phyloP scores from a whole-genome alignment of 1,284 basidiomycete genomes.

The Irpex sp. region DNA sequence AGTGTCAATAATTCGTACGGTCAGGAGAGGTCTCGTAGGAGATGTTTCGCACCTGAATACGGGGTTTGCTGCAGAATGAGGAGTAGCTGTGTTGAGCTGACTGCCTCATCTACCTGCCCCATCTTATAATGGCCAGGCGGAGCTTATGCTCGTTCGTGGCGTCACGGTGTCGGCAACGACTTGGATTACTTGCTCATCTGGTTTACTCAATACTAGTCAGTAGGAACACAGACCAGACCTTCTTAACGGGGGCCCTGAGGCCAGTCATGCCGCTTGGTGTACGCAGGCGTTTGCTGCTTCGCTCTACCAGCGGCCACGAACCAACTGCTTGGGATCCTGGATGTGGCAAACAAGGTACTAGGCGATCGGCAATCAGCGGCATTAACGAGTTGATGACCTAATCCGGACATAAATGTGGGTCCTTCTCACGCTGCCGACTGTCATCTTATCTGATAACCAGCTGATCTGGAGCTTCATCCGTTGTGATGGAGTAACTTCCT shows the following conservation, averaged over 20 bases:
- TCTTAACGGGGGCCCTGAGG: too few relatives aligned
- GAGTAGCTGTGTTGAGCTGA: too few relatives aligned
- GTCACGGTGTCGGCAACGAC: neutral
- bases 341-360: neutral
- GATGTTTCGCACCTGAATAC: too few relatives aligned
- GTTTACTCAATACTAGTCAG: neutral
- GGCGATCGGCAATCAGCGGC: neutral
- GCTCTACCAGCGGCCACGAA: too few relatives aligned
- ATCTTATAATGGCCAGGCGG: too few relatives aligned
- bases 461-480: too few relatives aligned
- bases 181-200: neutral
- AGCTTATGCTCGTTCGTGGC: neutral
- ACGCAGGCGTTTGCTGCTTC: neutral
- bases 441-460: neutral
- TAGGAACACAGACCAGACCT: neutral
- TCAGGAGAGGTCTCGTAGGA: too few relatives aligned
- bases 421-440: too few relatives aligned
- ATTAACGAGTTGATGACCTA: neutral
- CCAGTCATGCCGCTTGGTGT: neutral
- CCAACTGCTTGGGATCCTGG: too few relatives aligned
- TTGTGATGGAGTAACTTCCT: too few relatives aligned
- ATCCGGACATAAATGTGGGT: neutral
- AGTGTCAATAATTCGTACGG: neutral
- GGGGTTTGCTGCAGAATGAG: too few relatives aligned
- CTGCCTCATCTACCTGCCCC: too few relatives aligned